Evolutionary conservation across 805 yeast species (phyloP).

Genomic region (Wickerhamomyces rabaulensis): DNA sequence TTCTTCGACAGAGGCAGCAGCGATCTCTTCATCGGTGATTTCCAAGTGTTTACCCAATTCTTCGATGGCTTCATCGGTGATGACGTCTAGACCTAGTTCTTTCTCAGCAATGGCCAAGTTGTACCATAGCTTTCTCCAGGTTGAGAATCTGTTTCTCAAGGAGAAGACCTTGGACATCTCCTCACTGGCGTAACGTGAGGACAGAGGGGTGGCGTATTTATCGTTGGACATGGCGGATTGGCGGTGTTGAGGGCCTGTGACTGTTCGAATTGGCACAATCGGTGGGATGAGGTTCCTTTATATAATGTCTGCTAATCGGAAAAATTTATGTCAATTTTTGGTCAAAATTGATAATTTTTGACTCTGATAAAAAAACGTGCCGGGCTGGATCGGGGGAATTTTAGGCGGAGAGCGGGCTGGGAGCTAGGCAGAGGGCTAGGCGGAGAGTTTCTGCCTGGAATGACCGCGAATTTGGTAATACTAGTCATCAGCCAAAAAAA

Average conservation of each 20-base stretch:
- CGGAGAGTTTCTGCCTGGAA: too few species aligned
- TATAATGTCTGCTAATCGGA: background rate
- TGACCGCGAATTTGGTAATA: too few species aligned
- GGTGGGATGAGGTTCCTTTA: background rate
- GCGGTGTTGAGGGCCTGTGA: too few species aligned
- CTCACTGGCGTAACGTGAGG: conserved; percentile 95
- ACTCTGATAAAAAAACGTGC: too few species aligned
- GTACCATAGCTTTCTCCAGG: conserved; percentile 98
- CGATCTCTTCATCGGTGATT: conserved; percentile 92
- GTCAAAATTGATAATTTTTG: too few species aligned
- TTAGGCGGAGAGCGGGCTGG: too few species aligned
- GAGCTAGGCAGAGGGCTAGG: too few species aligned
- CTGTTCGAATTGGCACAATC: too few species aligned
- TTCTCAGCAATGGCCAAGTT: conserved; percentile 94
- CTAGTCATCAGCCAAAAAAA: too few species aligned
- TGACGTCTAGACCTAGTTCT: conserved; percentile 78
- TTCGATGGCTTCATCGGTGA: conserved; percentile 86
- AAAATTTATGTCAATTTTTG: background rate
- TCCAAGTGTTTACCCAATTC: conserved; percentile 74
- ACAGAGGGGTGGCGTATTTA: conserved; percentile 85
- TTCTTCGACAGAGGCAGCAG: conserved; percentile 84
- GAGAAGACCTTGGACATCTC: conserved; percentile 96
- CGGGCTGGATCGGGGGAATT: too few species aligned
- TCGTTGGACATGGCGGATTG: conserved; percentile 47
- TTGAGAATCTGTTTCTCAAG: conserved; percentile 86